Conservation (phyloP, 208 protist species). For the Lotmaria passim region DNA sequence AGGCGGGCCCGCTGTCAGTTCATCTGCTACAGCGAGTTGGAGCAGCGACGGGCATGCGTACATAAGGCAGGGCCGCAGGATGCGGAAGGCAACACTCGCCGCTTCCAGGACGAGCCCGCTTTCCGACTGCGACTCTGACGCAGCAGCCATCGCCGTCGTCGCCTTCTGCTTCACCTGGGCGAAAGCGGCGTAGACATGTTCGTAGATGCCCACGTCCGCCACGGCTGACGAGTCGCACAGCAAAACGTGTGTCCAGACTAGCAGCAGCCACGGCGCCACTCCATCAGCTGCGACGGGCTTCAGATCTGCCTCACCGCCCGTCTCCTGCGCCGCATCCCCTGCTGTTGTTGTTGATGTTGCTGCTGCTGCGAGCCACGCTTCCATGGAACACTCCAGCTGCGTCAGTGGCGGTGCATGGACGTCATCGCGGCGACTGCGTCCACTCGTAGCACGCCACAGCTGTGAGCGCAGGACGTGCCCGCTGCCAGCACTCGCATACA, state of each 20-base stretch:
- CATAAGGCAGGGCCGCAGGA: slow-evolving; percentile 35
- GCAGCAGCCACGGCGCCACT: slow-evolving; percentile 23
- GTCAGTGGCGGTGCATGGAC: background rate
- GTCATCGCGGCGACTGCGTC: background rate
- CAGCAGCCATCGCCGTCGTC: background rate
- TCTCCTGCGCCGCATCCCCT: background rate
- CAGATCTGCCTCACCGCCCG: background rate
- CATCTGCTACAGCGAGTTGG: slow-evolving; percentile 25
- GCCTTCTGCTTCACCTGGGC: slow-evolving; percentile 23
- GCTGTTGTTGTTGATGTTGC: background rate
- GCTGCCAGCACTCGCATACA: slow-evolving; percentile 31
- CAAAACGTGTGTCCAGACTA: slow-evolving; percentile 27
- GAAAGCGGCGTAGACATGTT: slow-evolving; percentile 23
- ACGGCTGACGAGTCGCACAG: slow-evolving; percentile 26
- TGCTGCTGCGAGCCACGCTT: slow-evolving; percentile 12
- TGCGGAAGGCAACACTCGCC: slow-evolving; percentile 24
- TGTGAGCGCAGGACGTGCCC: slow-evolving; percentile 28
- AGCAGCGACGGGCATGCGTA: slow-evolving; percentile 34
- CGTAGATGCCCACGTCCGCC: slow-evolving; percentile 32
- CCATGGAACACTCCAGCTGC: background rate
- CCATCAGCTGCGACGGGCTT: background rate
- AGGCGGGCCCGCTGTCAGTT: background rate
- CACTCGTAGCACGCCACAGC: slow-evolving; percentile 13
- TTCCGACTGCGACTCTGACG: background rate
- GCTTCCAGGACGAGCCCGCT: background rate